Base-by-base conservation (phyloP, 768 basidiomycete species). In the Lactarius sp. region DNA sequence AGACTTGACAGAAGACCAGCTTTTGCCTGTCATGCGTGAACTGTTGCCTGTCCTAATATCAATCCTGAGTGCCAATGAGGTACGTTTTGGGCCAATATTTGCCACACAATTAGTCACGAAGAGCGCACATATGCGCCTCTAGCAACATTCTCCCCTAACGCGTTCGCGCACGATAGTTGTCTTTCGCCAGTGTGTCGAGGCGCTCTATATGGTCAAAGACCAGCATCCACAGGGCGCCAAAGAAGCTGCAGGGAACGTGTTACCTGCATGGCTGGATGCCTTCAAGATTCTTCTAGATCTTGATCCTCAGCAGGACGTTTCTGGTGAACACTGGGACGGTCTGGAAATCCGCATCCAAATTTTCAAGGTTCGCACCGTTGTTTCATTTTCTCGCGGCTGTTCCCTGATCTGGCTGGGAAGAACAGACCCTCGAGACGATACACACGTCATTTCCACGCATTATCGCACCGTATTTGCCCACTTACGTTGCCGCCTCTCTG, bases 121-220 rank as follows among this genome's bases (percentile, higher is more conserved):
- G 14, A 42, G 12, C 27, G 34, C 22, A 34, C 33, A 9, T 8
- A 46, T 34, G 12, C 18, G 7, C 44, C n/a, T 47, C 49, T 49
- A 88, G 84, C 78, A 82, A 52, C 88, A 97, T 71, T 83, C 88
- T 1, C 80, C 91, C 0, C 77, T 88, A 6, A 97, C 96, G 7
- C 86, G 96, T 36, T 85, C 94, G 0, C 83, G 92, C 34, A 87
- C 92, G 4, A 80, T 99, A 16, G 81, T 87, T 4, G 93, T 97
- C 37, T 98, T 98, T 77, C 80, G 88, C 36, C 92, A 98, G 77
- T 94, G 93, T 70, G 80, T 97, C 4, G 83, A 85, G 56, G 88
- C 94, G 6, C 79, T 98, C 18, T 94, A 90, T 74, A 98, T 95
- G 86, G 93, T 98, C 61, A 94, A 94, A 72, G 93, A 94, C 41